Percentiles rank a stretch among this genome's conserved stretches.
Conservation (phyloP, 768 basidiomycete species). For the Boletus reticuloceps region DNA sequence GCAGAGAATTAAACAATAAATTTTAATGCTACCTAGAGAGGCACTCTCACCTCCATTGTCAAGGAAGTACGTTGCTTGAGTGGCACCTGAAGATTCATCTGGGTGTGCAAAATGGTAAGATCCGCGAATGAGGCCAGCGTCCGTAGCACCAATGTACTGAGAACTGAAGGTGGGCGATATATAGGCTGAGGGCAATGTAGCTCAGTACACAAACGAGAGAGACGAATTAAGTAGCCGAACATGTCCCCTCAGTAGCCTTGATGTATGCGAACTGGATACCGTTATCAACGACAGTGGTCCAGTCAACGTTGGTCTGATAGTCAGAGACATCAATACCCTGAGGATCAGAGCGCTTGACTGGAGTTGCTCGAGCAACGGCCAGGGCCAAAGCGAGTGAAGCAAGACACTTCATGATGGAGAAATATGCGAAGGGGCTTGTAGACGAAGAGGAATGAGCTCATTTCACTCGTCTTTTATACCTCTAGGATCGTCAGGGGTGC, state of each 20-base stretch:
- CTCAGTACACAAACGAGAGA: background rate
- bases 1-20: background rate
- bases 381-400: slow-evolving; percentile 14
- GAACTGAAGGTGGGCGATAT: slow-evolving; percentile 34
- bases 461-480: slow-evolving; percentile 10
- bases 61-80: slow-evolving; percentile 59
- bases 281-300: slow-evolving; percentile 49
- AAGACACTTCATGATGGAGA: slow-evolving; percentile 20
- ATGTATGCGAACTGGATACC: slow-evolving; percentile 59
- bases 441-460: background rate
- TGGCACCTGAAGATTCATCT: slow-evolving; percentile 48
- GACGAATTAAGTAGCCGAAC: slow-evolving; percentile 28
- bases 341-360: slow-evolving; percentile 35
- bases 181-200: slow-evolving; percentile 14
- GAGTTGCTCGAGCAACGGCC: slow-evolving; percentile 13
- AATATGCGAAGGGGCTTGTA: background rate
- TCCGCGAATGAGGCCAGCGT: slow-evolving; percentile 56
- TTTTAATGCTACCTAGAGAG: background rate
- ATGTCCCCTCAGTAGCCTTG: slow-evolving; percentile 66
- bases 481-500: background rate
- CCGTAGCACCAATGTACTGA: slow-evolving; percentile 56
- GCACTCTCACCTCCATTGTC: slow-evolving; percentile 46
- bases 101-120: slow-evolving; percentile 62
- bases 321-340: slow-evolving; percentile 56
- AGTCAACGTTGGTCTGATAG: slow-evolving; percentile 49